These are phyloP conservation scores for Penicillium sp. DNA, from an alignment of 2,329 filamentous ascomycete species.

Conservation along the genomic window DNA sequence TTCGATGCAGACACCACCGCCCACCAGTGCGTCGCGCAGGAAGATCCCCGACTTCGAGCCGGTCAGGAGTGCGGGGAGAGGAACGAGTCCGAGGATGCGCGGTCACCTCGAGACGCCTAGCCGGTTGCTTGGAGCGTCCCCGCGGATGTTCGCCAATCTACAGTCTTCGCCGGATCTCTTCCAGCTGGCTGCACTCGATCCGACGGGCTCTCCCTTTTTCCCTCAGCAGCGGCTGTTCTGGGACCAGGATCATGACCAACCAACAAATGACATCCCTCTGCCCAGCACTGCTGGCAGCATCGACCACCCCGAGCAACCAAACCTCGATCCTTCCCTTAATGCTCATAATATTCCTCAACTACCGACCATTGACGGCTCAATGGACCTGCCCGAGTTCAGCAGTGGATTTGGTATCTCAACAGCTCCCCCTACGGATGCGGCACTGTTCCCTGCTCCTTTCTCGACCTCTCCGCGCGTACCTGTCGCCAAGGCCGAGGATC, in stretches of 20 bases:
- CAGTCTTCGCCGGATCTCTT: conserved; percentile 60
- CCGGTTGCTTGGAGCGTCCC: conserved; percentile 45
- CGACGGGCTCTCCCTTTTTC: conserved; percentile 56
- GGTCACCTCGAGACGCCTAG: conserved; percentile 47
- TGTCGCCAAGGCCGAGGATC: conserved; percentile 43
- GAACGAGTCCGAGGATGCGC: conserved; percentile 22
- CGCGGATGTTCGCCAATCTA: conserved; percentile 51
- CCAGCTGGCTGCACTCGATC: conserved; percentile 51
- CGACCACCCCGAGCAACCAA: conserved; percentile 24
- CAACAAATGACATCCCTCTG: conserved; percentile 18
- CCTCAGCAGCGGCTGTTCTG: conserved; percentile 54
- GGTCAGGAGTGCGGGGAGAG: conserved; percentile 20
- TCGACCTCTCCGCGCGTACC: conserved; percentile 46
- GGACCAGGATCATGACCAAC: conserved; percentile 41
- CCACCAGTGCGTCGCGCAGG: conserved; percentile 56
- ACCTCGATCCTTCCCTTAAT: conserved; percentile 19
- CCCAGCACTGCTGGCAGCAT: conserved; percentile 13
- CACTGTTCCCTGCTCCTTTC: conserved; percentile 44
- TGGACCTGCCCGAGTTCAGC: conserved; percentile 36
- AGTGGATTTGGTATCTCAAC: conserved; percentile 29
- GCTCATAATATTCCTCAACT: conserved; percentile 36
- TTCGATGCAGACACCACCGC: conserved; percentile 61
- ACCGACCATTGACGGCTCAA: conserved; percentile 34
- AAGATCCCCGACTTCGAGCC: conserved; percentile 39
- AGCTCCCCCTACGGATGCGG: conserved; percentile 34